Evolutionary conservation across 1,284 basidiomycete species (phyloP).

Genomic region (Malassezia furfur): DNA sequence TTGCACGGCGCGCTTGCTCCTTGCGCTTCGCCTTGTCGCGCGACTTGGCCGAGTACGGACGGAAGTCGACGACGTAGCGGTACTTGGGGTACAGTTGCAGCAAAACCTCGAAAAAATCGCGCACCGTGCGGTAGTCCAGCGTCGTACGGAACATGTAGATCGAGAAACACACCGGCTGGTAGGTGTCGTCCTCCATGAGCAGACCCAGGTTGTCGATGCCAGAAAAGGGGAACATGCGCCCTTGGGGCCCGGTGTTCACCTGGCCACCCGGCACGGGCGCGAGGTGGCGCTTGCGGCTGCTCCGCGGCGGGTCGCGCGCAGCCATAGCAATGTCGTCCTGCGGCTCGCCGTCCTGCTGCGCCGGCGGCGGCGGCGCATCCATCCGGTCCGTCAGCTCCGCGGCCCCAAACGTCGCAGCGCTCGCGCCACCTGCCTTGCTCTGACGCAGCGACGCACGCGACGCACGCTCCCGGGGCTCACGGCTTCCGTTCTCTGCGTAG

Average conservation of each 20-base stretch:
- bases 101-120: conserved; percentile 41
- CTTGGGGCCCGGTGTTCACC: conserved; percentile 12
- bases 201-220: conserved; percentile 46
- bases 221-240: conserved; percentile 29
- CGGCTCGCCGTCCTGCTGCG: not conserved
- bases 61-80: conserved; percentile 40
- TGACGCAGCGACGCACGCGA: no score
- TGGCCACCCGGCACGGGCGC: conserved; percentile 8
- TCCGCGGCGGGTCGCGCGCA: conserved; percentile 10
- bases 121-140: conserved; percentile 39
- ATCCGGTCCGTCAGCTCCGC: not conserved
- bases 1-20: conserved; percentile 13
- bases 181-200: conserved; percentile 42
- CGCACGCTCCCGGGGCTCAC: no score
- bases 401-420: not conserved
- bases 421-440: no score
- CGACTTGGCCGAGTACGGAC: conserved; percentile 29
- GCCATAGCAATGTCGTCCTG: not conserved
- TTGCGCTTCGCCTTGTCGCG: conserved; percentile 18
- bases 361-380: no score
- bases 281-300: conserved; percentile 6
- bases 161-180: conserved; percentile 45
- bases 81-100: conserved; percentile 44
- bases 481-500: no score
- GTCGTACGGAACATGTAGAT: conserved; percentile 45